phyloP scores from a whole-genome alignment of 1,284 basidiomycete species.

The Cerioporus squamosus region DNA sequence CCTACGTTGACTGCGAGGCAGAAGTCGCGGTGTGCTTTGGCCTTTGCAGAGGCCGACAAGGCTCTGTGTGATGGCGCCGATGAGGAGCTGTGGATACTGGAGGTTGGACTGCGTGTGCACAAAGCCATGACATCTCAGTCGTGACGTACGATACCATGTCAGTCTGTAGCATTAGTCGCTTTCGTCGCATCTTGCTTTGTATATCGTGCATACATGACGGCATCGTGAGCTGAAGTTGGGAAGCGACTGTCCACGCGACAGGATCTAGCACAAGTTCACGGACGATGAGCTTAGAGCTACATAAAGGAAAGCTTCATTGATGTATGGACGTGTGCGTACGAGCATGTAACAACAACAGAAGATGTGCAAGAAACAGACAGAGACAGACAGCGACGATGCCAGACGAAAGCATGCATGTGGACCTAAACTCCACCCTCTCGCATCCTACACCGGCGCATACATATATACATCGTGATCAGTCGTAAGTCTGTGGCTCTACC shows the following conservation, averaged over 20 bases:
- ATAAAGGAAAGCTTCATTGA: conserved; percentile 22
- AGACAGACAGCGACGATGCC: conserved; percentile 21
- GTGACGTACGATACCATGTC: too few relatives aligned
- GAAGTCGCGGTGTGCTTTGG: conserved; percentile 84
- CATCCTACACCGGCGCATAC: conserved; percentile 21
- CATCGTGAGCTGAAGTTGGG: neutral
- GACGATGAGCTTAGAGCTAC: conserved; percentile 15
- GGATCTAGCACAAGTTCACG: conserved; percentile 3
- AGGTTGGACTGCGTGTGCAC: conserved; percentile 81
- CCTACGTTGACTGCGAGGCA: conserved; percentile 80
- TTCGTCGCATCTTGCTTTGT: neutral
- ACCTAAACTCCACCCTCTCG: conserved; percentile 1
- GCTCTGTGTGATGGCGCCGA: conserved; percentile 97
- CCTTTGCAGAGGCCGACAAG: conserved; percentile 96
- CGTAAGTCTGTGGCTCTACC: conserved; percentile 42
- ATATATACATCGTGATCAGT: conserved; percentile 16
- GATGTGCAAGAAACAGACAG: conserved; percentile 12
- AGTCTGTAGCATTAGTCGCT: conserved; percentile 2
- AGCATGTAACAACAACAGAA: conserved; percentile 23
- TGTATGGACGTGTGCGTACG: conserved; percentile 22
- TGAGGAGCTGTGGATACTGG: conserved; percentile 94
- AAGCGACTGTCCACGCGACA: too few relatives aligned
- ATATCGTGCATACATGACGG: neutral
- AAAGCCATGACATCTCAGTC: conserved; percentile 49
- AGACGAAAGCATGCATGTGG: conserved; percentile 18